phyloP scores from a whole-genome alignment of 805 yeast genomes.

The Cyberlindnera maclurae region DNA sequence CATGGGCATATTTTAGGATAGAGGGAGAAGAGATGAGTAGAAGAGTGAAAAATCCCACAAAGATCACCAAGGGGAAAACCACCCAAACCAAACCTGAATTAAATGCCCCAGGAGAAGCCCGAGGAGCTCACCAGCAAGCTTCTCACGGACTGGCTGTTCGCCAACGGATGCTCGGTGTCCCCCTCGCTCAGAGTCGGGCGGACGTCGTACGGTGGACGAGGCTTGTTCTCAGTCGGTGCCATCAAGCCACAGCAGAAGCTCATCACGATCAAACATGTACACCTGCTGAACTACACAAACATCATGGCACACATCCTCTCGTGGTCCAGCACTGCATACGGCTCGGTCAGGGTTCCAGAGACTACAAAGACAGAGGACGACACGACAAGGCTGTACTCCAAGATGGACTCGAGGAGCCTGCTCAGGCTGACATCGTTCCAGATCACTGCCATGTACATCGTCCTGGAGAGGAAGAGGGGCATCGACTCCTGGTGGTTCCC shows the following conservation, averaged over 20 bases:
- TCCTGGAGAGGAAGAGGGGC: constrained; percentile 36
- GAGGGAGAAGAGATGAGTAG: background rate
- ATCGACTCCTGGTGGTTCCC: constrained; percentile 56
- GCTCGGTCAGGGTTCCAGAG: constrained; percentile 10
- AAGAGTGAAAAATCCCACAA: background rate
- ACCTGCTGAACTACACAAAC: constrained; percentile 51
- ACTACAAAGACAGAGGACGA: constrained; percentile 17
- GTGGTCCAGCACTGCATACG: constrained; percentile 21
- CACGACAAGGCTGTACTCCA: constrained; percentile 10
- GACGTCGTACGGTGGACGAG: constrained; percentile 51
- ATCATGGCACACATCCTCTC: constrained; percentile 36
- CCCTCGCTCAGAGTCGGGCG: constrained; percentile 35
- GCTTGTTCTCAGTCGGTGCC: constrained; percentile 38
- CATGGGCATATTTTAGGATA: no score
- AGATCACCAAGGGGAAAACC: no score
- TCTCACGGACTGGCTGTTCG: constrained; percentile 15
- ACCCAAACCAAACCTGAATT: background rate
- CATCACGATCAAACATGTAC: constrained; percentile 50
- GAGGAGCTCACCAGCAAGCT: constrained; percentile 1
- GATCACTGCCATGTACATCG: constrained; percentile 42
- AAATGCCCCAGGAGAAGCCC: background rate
- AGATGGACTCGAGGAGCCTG: constrained; percentile 26
- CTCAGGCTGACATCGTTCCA: constrained; percentile 50
- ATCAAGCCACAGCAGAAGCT: constrained; percentile 39
- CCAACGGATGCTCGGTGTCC: constrained; percentile 23